phyloP scores from a whole-genome alignment of 106 monocot genomes.

The Gastrodia elata region DNA sequence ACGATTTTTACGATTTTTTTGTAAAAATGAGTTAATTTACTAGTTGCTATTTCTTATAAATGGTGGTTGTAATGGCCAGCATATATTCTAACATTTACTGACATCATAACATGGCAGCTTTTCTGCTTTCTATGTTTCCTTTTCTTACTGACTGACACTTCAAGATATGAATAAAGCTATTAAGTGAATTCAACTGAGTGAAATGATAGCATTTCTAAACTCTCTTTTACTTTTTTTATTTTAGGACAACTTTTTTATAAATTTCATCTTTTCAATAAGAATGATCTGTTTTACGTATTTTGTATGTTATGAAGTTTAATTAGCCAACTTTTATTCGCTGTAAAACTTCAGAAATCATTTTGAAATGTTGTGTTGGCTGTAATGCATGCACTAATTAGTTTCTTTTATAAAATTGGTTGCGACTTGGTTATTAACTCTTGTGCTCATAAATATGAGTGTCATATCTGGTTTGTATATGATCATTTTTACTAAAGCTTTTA shows the following conservation, averaged over 20 bases:
- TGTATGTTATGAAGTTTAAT: not conserved
- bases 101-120: not conserved
- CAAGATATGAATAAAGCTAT: not conserved
- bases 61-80: not conserved
- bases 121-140: not conserved
- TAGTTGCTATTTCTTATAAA: not conserved
- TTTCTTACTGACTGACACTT: not conserved
- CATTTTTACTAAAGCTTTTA: not conserved
- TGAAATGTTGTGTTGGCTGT: not conserved
- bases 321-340: not conserved
- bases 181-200: not conserved
- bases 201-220: not conserved
- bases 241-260: not conserved
- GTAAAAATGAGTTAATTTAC: not conserved
- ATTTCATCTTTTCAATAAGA: not conserved
- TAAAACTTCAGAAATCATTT: not conserved
- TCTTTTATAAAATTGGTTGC: not conserved
- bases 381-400: conserved; percentile 1
- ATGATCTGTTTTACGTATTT: not conserved
- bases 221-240: not conserved
- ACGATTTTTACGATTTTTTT: conserved; percentile 1
- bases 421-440: not conserved
- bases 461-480: not conserved
- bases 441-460: not conserved
- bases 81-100: not conserved